Evolutionary conservation across 495 filamentous ascomycete genomes (phyloP).

Genomic region (Eremomyces bilateralis): DNA sequence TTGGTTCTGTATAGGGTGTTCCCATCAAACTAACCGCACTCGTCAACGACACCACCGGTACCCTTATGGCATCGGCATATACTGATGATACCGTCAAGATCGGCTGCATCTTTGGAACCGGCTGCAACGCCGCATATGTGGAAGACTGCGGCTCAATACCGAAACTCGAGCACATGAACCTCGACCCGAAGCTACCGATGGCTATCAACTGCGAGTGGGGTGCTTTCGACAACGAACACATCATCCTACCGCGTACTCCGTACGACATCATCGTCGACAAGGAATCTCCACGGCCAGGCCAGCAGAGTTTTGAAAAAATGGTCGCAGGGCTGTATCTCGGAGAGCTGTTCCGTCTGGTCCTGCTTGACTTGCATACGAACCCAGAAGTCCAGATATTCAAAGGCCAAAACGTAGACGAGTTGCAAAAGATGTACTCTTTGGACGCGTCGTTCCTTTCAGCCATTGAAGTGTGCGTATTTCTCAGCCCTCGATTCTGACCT

Average conservation of each 20-base stretch:
- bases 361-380: constrained; percentile 67
- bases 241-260: constrained; percentile 71
- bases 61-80: constrained; percentile 94
- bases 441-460: constrained; percentile 90
- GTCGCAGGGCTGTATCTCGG: constrained; percentile 89
- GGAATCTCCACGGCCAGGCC: constrained; percentile 80
- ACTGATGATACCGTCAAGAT: constrained; percentile 82
- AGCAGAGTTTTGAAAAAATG: constrained; percentile 97
- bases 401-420: constrained; percentile 53
- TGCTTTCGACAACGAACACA: constrained; percentile 92
- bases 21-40: constrained; percentile 86
- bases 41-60: constrained; percentile 96
- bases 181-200: constrained; percentile 76
- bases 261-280: constrained; percentile 75
- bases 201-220: constrained; percentile 99
- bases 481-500: too few species aligned
- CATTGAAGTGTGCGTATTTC: constrained; percentile 57
- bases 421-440: constrained; percentile 64
- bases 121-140: constrained; percentile 97
- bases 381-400: constrained; percentile 59
- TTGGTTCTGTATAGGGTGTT: constrained; percentile 57
- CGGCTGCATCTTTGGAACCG: constrained; percentile 95
- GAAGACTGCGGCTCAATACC: constrained; percentile 78
- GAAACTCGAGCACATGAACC: constrained; percentile 81
- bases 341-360: constrained; percentile 79